Base-by-base conservation (phyloP, 169 alveolate species). In the Condylostoma magnum region DNA sequence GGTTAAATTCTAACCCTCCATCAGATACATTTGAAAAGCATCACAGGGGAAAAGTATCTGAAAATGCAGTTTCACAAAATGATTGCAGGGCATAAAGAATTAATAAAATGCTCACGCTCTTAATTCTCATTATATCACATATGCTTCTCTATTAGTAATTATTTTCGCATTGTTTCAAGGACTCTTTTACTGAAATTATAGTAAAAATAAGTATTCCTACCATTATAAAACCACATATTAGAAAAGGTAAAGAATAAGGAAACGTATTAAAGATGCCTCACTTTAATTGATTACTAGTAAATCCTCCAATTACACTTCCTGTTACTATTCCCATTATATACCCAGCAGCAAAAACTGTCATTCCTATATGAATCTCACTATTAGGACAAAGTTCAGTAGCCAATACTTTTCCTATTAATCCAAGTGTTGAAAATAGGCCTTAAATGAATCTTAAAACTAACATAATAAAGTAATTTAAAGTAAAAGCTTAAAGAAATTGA, bases 221-320 rank as follows among this genome's bases (percentile, higher is more conserved):
- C n/a, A n/a, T n/a, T n/a, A n/a, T n/a, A n/a, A n/a, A n/a, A n/a
- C n/a, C n/a, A n/a, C n/a, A n/a, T n/a, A n/a, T n/a, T n/a, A n/a
- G n/a, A n/a, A n/a, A n/a, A n/a, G n/a, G n/a, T n/a, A n/a, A n/a
- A n/a, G n/a, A n/a, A n/a, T n/a, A n/a, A n/a, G n/a, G n/a, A n/a
- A n/a, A n/a, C n/a, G n/a, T n/a, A n/a, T n/a, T n/a, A n/a, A n/a
- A n/a, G n/a, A 52, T 18, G 22, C 72, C 43, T n/a, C 57, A 60
- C 3, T 20, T 22, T 43, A 41, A 41, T 41, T 53, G 54, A 38
- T 60, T 33, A 22, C 10, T 56, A 3, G 44, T 27, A 37, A 60
- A 41, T n/a, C 72, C 72, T 20, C 72, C 72, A 15, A 60, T 2
- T n/a, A 43, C 57, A 60, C 44, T 60, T 43, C 72, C 72, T 12